Evolutionary conservation across 306 rosid genomes (phyloP).

Genomic region (Cucumis cinereus): DNA sequence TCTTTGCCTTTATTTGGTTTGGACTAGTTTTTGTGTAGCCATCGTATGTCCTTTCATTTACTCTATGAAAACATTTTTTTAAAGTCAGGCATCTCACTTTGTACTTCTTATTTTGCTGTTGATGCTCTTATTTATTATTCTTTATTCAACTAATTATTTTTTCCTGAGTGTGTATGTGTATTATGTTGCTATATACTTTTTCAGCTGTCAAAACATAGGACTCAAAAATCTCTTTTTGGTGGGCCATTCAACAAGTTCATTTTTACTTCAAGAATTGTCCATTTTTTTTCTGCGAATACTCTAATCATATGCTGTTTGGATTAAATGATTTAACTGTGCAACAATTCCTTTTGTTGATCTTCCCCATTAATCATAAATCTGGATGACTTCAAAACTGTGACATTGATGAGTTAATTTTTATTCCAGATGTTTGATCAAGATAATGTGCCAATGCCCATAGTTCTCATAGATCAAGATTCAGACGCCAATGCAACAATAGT

Average conservation of each 20-base stretch:
- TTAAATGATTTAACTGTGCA: not conserved
- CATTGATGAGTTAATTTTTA: slow-evolving; percentile 17
- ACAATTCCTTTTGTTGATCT: not conserved
- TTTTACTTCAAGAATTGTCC: not conserved
- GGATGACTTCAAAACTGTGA: not conserved
- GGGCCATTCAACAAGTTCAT: not conserved
- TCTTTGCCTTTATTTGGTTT: not conserved
- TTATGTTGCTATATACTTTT: not conserved
- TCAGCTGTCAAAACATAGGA: not conserved
- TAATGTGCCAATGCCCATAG: slow-evolving; percentile 66
- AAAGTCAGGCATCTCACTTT: not conserved
- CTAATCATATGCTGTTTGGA: not conserved
- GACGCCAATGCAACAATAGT: slow-evolving; percentile 77
- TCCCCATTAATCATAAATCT: not conserved
- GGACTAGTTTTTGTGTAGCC: not conserved
- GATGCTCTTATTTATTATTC: not conserved
- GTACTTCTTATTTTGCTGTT: not conserved
- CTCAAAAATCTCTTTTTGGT: not conserved
- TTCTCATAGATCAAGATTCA: slow-evolving; percentile 74
- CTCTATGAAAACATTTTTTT: not conserved
- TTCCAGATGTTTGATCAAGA: slow-evolving; percentile 46
- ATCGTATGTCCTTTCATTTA: not conserved
- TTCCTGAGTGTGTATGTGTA: not conserved
- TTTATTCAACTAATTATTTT: not conserved
- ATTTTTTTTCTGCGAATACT: not conserved